These are phyloP conservation scores for Crataegus laevigata DNA, from an alignment of 306 rosid species.

Conservation along the genomic window DNA sequence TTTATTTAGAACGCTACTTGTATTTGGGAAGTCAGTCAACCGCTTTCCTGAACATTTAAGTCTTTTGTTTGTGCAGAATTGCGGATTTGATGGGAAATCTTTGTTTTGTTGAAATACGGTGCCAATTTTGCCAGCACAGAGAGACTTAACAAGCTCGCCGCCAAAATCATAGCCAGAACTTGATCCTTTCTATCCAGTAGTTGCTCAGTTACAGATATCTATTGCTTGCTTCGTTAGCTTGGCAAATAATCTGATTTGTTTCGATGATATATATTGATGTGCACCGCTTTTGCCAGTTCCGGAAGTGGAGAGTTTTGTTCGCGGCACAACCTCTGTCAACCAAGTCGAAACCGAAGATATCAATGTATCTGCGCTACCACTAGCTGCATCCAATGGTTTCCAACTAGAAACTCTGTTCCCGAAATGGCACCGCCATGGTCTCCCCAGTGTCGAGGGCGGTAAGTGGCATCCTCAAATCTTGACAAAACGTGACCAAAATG, in stretches of 20 bases:
- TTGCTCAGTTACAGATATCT: too few relatives aligned
- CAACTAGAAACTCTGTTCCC: slow-evolving; percentile 51
- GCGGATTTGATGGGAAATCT: not conserved
- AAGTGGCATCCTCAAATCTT: slow-evolving; percentile 12
- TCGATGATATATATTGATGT: not conserved
- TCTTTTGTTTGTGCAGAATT: not conserved
- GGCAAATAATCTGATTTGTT: not conserved
- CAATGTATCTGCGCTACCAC: slow-evolving; percentile 47
- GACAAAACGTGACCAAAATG: not conserved
- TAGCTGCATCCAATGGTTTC: slow-evolving; percentile 63
- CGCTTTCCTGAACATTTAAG: not conserved
- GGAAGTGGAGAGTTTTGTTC: slow-evolving; percentile 61
- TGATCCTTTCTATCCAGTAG: too few relatives aligned
- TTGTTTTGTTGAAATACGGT: not conserved
- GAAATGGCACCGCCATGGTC: slow-evolving; percentile 61
- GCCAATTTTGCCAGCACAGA: slow-evolving; percentile 27
- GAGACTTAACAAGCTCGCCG: slow-evolving; percentile 82
- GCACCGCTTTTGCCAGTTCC: slow-evolving; percentile 48
- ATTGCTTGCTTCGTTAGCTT: too few relatives aligned
- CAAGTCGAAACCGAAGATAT: slow-evolving; percentile 83
- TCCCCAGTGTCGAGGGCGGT: slow-evolving; percentile 63
- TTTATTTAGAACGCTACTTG: too few relatives aligned
- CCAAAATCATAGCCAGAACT: not conserved
- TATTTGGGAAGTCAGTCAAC: not conserved
- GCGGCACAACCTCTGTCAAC: slow-evolving; percentile 79